phyloP scores from a whole-genome alignment of 495 filamentous ascomycete genomes.

The Astrothelium macrocarpum region DNA sequence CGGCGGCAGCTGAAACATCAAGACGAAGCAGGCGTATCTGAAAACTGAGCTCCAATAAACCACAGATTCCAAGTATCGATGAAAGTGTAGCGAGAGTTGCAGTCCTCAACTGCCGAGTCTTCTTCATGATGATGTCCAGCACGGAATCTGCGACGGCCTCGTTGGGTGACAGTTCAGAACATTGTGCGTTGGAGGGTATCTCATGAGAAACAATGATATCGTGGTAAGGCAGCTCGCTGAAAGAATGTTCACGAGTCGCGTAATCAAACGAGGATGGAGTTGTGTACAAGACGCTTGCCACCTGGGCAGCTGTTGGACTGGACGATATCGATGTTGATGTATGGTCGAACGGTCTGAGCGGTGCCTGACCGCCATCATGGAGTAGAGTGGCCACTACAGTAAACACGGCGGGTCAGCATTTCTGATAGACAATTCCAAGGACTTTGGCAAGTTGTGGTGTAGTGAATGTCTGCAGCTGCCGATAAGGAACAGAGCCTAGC shows the following conservation, averaged over 20 bases:
- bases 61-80: constrained; percentile 33
- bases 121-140: constrained; percentile 6
- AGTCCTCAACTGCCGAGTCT: neutral
- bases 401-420: constrained; percentile 4
- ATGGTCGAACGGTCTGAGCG: constrained; percentile 10
- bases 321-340: neutral
- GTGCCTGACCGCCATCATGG: constrained; percentile 19
- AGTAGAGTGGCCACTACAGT: constrained; percentile 6
- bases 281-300: neutral
- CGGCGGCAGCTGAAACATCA: constrained; percentile 37
- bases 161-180: neutral
- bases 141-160: constrained; percentile 10
- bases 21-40: constrained; percentile 17
- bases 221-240: neutral
- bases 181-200: neutral
- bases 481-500: neutral
- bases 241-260: neutral
- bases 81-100: constrained; percentile 31
- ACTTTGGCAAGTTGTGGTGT: neutral
- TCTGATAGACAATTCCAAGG: neutral
- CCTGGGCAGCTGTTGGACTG: neutral
- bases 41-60: constrained; percentile 23
- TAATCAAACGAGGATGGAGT: neutral
- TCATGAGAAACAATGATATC: constrained; percentile 2
- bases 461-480: neutral